These are phyloP conservation scores for Trametes sanguinea DNA, from an alignment of 768 basidiomycete species.

Conservation along the genomic window DNA sequence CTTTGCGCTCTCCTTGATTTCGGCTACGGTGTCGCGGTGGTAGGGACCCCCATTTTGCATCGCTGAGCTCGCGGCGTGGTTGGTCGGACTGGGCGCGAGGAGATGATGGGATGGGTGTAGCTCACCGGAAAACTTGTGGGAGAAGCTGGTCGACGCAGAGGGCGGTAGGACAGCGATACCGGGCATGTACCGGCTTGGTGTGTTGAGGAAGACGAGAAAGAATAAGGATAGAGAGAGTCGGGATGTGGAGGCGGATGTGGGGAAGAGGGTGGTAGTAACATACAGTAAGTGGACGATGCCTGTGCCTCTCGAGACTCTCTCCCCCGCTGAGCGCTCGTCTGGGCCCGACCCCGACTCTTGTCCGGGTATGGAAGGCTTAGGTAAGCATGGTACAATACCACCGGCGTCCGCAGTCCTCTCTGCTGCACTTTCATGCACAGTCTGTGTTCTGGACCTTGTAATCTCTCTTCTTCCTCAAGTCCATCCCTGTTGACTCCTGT, in stretches of 20 bases:
- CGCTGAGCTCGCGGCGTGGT: conserved; percentile 27
- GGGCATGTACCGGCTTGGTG: conserved; percentile 37
- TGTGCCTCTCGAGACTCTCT: neutral
- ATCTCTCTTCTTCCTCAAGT: too few species aligned
- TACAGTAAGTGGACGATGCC: neutral
- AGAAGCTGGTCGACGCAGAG: conserved; percentile 30
- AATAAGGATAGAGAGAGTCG: conserved; percentile 24
- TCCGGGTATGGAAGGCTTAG: conserved; percentile 7
- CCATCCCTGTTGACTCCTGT: too few species aligned
- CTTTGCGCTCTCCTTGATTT: conserved; percentile 51
- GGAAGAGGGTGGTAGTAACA: conserved; percentile 7
- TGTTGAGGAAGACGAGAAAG: conserved; percentile 1
- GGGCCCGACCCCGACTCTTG: neutral
- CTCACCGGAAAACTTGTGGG: conserved; percentile 27
- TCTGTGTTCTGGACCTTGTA: too few species aligned
- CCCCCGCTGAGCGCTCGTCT: neutral
- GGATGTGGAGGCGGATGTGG: conserved; percentile 8
- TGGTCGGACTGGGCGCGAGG: conserved; percentile 14
- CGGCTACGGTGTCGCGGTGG: conserved; percentile 38
- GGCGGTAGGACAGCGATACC: conserved; percentile 45
- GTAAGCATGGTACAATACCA: conserved; percentile 5
- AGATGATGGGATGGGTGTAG: conserved; percentile 19
- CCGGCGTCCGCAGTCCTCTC: neutral
- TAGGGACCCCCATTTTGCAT: conserved; percentile 44
- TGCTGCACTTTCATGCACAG: neutral